Evolutionary conservation across 768 basidiomycete species (phyloP).

Genomic region (Phanerochaete carnosa): DNA sequence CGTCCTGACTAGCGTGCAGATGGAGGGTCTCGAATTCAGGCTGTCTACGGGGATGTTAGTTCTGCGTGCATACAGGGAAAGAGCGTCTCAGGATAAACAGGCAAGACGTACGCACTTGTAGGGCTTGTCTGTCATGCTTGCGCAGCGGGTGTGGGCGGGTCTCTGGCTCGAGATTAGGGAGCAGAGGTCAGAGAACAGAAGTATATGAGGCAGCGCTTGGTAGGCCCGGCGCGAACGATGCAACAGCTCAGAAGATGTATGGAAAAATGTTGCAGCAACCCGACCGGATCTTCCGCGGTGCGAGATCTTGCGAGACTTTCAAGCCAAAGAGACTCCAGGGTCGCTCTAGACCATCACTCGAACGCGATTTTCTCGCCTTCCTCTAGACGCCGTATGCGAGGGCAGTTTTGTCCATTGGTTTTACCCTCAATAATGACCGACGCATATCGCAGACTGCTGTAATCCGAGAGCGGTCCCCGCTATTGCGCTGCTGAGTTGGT

Average conservation of each 20-base stretch:
- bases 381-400: no score
- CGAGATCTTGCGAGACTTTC: no score
- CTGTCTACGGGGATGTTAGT: conserved; percentile 21
- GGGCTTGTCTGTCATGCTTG: conserved; percentile 13
- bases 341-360: no score
- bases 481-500: no score
- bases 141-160: not conserved
- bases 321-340: no score
- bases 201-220: not conserved
- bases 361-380: no score
- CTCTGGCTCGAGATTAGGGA: not conserved
- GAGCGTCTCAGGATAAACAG: not conserved
- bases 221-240: not conserved
- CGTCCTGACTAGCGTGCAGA: conserved; percentile 70
- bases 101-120: conserved; percentile 17
- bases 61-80: not conserved
- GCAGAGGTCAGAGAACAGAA: not conserved
- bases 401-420: no score
- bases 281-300: no score
- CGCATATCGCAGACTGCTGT: no score
- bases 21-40: conserved; percentile 82
- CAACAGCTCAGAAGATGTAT: not conserved
- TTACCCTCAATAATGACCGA: no score
- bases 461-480: no score
- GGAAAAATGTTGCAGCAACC: no score